These are phyloP conservation scores for Thielaviopsis punctulata DNA, from an alignment of 2,329 filamentous ascomycete species.

Conservation along the genomic window DNA sequence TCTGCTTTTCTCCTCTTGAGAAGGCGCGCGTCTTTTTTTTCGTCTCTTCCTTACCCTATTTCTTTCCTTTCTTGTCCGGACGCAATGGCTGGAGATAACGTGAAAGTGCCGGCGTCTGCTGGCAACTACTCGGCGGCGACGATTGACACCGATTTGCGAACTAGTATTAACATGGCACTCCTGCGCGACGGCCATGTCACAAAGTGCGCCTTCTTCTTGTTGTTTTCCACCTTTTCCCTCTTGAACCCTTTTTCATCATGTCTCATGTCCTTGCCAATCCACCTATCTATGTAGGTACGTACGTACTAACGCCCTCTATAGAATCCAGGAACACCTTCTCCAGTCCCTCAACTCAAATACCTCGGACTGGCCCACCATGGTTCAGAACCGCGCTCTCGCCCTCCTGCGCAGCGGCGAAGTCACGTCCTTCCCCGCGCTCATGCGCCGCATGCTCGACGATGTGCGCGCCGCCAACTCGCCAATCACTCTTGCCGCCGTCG, in stretches of 20 bases:
- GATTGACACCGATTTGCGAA: slow-evolving; percentile 43
- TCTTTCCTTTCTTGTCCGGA: not conserved
- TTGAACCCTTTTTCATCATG: no score
- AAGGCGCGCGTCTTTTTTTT: no score
- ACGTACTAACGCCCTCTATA: slow-evolving; percentile 16
- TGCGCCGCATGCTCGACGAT: slow-evolving; percentile 44
- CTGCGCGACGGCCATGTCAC: slow-evolving; percentile 41
- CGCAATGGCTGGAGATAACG: slow-evolving; percentile 14
- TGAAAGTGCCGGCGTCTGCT: slow-evolving; percentile 42
- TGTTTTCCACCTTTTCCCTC: not conserved
- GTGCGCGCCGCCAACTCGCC: slow-evolving; percentile 32
- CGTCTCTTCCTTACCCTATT: not conserved
- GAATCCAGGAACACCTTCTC: slow-evolving; percentile 47
- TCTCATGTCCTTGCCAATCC: no score
- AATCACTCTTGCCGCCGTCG: not conserved
- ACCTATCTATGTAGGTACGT: no score
- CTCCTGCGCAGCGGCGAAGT: slow-evolving; percentile 44
- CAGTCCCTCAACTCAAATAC: slow-evolving; percentile 42
- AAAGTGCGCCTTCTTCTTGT: slow-evolving; percentile 27
- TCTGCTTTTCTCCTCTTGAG: no score
- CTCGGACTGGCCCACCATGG: slow-evolving; percentile 43
- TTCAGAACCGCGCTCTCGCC: slow-evolving; percentile 41
- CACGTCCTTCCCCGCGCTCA: slow-evolving; percentile 42
- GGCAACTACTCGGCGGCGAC: slow-evolving; percentile 42
- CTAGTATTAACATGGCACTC: slow-evolving; percentile 42